Evolutionary conservation across 2,329 filamentous ascomycete species (phyloP).

Genomic region (Colletotrichum sp.): DNA sequence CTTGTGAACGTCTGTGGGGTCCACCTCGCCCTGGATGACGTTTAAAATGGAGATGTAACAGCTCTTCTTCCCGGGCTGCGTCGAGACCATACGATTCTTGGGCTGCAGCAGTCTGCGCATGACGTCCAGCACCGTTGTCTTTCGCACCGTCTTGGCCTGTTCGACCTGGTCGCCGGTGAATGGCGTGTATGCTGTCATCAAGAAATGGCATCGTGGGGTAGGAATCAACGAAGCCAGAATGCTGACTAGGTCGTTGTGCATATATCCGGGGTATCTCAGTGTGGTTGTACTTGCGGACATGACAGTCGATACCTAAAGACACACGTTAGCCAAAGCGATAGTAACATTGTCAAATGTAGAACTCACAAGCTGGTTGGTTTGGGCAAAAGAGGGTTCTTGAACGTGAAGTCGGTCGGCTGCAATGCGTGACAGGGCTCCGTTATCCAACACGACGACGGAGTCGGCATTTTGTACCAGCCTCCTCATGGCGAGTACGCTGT

Average conservation of each 20-base stretch:
- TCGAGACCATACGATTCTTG: conserved; percentile 99
- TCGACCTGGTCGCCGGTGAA: conserved; percentile 97
- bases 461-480: conserved; percentile 95
- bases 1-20: conserved; percentile 98
- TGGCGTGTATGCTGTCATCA: conserved; percentile 98
- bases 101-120: conserved; percentile 95
- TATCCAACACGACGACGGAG: conserved; percentile 96
- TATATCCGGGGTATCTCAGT: conserved; percentile 95
- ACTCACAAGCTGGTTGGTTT: conserved; percentile 90
- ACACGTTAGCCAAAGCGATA: neutral
- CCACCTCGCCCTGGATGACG: conserved; percentile 98
- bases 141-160: conserved; percentile 95
- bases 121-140: conserved; percentile 96
- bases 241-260: conserved; percentile 99
- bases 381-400: conserved; percentile 93
- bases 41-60: conserved; percentile 99
- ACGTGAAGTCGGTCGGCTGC: conserved; percentile 94
- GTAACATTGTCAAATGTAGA: neutral
- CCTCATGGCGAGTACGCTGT: conserved; percentile 91
- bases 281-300: conserved; percentile 99
- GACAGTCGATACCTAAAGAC: conserved; percentile 80
- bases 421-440: conserved; percentile 90
- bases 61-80: conserved; percentile 92
- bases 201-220: conserved; percentile 95
- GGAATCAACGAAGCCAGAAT: conserved; percentile 96